Percentiles rank a stretch among this genome's conserved stretches.
phyloP scores from a whole-genome alignment of 1,139 yeast genomes.

The Debaryomycetaceae sp. region DNA sequence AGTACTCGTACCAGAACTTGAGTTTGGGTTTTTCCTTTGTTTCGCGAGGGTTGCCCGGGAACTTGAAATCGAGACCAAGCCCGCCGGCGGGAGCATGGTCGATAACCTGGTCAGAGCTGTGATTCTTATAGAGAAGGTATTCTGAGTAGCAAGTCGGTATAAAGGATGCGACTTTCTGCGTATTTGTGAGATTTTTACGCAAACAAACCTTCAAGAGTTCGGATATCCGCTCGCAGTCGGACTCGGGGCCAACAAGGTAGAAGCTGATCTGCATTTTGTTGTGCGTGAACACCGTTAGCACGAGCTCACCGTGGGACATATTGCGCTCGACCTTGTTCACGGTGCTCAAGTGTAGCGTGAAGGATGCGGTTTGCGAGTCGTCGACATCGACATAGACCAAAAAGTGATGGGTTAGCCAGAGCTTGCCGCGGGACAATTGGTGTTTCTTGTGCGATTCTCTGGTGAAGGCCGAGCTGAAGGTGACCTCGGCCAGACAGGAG shows the following conservation, averaged over 20 bases:
- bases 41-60: conserved; percentile 80
- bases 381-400: conserved; percentile 63
- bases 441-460: conserved; percentile 15
- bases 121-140: conserved; percentile 58
- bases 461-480: conserved; percentile 31
- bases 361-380: conserved; percentile 58
- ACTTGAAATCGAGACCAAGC: conserved; percentile 68
- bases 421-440: conserved; percentile 41
- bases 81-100: conserved; percentile 71
- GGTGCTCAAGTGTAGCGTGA: conserved; percentile 66
- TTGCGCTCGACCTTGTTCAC: conserved; percentile 79
- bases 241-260: conserved; percentile 68
- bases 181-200: conserved; percentile 51
- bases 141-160: conserved; percentile 75
- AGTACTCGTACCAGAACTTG: conserved; percentile 89
- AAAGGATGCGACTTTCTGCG: conserved; percentile 55
- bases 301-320: conserved; percentile 70
- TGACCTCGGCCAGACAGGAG: conserved; percentile 61
- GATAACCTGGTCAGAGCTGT: conserved; percentile 31
- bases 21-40: conserved; percentile 75
- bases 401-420: conserved; percentile 65
- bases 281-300: conserved; percentile 59
- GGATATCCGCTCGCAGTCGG: conserved; percentile 76
- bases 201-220: conserved; percentile 51
- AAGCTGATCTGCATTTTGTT: conserved; percentile 55